Evolutionary conservation across 1,284 basidiomycete species (phyloP), one percentile per base, ranked within the genome.

Genomic region (Mycena sp.): DNA sequence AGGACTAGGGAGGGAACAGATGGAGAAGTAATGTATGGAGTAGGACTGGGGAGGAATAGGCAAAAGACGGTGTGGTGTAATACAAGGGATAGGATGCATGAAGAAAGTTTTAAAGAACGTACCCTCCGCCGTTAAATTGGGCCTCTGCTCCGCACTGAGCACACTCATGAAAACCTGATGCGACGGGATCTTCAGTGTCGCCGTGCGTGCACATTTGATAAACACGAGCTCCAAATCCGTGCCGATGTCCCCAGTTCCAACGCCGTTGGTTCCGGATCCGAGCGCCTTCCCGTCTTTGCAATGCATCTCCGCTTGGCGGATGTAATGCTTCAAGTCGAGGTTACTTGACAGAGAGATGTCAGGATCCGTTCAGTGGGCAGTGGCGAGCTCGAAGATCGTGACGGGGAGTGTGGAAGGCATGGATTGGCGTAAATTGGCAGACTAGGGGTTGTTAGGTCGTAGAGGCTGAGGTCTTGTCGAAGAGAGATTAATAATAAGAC

Each of bases 331-430:
- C 4, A 48, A 37, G 7, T 46, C 35, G 30, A 29, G 45, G 3
- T 21, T 30, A 2, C 19, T 14, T 1, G 58, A 12, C 28, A 88
- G 76, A 72, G 81, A 85, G 63, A 82, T 71, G 72, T 88, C 88
- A 69, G 88, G 80, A 25, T 82, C 80, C 62, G 77, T 79, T 30
- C 67, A 73, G 6, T 86, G 85, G 54, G 72, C 71, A 16, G 81
- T 78, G 17, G 86, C 86, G 30, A 88, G 82, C 67, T 88, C 84
- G n/a, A 82, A 77, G 55, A 89, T 88, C 0, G 85, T 83, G 5
- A 78, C 68, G 32, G 84, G 85, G 10, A 77, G 75, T 14, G 37
- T 55, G 32, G 57, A 17, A 2, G 53, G 53, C 29, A 40, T 52
- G n/a, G n/a, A n/a, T n/a, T n/a, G n/a, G n/a, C n/a, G n/a, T n/a